Conservation (phyloP, 2,329 filamentous ascomycete species). For the Epichloe gansuensis region DNA sequence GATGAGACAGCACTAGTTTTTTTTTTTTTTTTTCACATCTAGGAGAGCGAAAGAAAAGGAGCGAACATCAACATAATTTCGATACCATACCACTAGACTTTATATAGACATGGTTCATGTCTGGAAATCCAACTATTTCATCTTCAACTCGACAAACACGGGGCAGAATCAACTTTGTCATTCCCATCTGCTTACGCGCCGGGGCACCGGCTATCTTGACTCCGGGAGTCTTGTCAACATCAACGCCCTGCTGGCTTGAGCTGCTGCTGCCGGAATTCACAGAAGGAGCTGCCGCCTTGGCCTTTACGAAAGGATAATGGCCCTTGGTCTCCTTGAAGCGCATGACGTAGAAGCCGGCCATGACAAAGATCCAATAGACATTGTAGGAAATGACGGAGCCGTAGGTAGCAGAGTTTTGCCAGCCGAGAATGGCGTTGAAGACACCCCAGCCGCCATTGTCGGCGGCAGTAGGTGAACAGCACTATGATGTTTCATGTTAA, state of each 20-base stretch:
- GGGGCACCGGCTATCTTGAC: slow-evolving; percentile 17
- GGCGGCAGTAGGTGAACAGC: slow-evolving; percentile 62
- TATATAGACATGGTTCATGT: too few species aligned
- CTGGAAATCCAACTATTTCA: too few species aligned
- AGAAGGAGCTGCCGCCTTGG: slow-evolving; percentile 14
- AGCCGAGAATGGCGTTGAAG: slow-evolving; percentile 76
- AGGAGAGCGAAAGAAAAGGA: too few species aligned
- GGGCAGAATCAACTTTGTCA: too few species aligned
- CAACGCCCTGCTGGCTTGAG: slow-evolving; percentile 15
- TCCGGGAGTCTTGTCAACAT: slow-evolving; percentile 12
- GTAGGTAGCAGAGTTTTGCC: slow-evolving; percentile 81
- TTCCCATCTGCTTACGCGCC: neutral
- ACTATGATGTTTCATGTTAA: slow-evolving; percentile 31
- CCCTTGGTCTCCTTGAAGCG: slow-evolving; percentile 52
- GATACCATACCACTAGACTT: too few species aligned
- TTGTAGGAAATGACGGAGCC: slow-evolving; percentile 83
- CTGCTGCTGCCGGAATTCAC: slow-evolving; percentile 12
- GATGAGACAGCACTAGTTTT: slow-evolving; percentile 3
- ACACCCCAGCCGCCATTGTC: slow-evolving; percentile 75
- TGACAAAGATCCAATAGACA: slow-evolving; percentile 71
- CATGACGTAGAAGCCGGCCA: slow-evolving; percentile 54
- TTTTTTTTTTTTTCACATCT: too few species aligned
- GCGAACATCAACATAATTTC: too few species aligned
- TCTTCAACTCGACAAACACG: too few species aligned
- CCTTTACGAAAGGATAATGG: slow-evolving; percentile 33